Evolutionary conservation across 2,329 filamentous ascomycete genomes (phyloP).

Genomic region (Fusarium mexicanum): DNA sequence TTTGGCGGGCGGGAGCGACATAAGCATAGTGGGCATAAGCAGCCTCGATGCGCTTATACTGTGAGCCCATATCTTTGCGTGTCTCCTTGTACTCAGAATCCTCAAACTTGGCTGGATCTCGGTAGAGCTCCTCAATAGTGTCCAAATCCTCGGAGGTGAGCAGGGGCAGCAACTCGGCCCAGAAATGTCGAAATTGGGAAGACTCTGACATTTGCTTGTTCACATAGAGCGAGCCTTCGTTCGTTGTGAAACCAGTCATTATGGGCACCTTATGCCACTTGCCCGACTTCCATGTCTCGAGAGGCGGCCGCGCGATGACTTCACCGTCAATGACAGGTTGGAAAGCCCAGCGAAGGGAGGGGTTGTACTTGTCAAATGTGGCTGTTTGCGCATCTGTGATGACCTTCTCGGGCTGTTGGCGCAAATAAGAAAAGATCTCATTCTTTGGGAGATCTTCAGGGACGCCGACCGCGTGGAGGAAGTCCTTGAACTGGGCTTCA

Average conservation of each 20-base stretch:
- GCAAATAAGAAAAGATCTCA: constrained; percentile 59
- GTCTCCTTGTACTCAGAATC: constrained; percentile 50
- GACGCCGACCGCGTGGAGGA: constrained; percentile 22
- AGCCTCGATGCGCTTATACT: constrained; percentile 64
- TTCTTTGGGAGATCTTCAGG: constrained; percentile 20
- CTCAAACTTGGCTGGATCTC: constrained; percentile 57
- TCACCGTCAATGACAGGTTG: constrained; percentile 72
- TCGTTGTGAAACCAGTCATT: constrained; percentile 74
- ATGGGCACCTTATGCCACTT: constrained; percentile 53
- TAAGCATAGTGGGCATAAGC: constrained; percentile 66
- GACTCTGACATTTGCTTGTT: constrained; percentile 58
- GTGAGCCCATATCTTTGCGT: constrained; percentile 53
- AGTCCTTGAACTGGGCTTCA: constrained; percentile 60
- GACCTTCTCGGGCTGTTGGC: constrained; percentile 46
- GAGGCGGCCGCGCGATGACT: constrained; percentile 66
- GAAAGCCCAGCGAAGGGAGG: constrained; percentile 68
- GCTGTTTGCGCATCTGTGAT: constrained; percentile 50
- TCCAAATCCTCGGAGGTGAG: constrained; percentile 62
- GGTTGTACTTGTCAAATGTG: constrained; percentile 57
- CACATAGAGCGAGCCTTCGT: constrained; percentile 75
- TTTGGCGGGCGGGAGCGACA: constrained; percentile 61
- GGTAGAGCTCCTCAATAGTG: constrained; percentile 67
- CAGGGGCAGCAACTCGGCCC: constrained; percentile 66
- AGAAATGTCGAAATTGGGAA: constrained; percentile 67
- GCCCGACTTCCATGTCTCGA: constrained; percentile 61